Evolutionary conservation across 306 rosid genomes (phyloP).

Genomic region (Medicago lupulina): DNA sequence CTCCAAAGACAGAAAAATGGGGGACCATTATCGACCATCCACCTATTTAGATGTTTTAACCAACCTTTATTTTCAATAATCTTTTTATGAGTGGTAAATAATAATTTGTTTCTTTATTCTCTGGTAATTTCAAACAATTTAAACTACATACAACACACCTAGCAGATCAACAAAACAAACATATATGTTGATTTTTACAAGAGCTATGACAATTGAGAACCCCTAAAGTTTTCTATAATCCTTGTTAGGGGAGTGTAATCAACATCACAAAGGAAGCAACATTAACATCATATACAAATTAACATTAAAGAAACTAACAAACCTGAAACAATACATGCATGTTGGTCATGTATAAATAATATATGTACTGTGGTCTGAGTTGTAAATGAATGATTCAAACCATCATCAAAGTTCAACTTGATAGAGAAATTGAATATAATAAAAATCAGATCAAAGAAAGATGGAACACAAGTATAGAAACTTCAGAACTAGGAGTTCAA

Average conservation of each 20-base stretch:
- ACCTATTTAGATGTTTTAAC: too few relatives aligned
- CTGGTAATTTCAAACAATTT: too few relatives aligned
- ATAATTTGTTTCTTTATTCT: too few relatives aligned
- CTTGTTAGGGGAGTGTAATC: too few relatives aligned
- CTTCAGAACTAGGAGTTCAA: not conserved
- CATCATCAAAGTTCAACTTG: not conserved
- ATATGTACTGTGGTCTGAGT: not conserved
- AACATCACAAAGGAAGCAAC: not conserved
- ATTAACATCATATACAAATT: not conserved
- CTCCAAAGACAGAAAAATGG: not conserved
- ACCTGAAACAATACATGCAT: conserved; percentile 1
- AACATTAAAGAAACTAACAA: not conserved
- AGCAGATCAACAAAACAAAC: too few relatives aligned
- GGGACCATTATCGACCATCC: too few relatives aligned
- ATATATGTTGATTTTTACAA: not conserved
- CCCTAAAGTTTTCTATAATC: not conserved
- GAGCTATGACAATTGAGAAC: not conserved
- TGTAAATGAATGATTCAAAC: conserved; percentile 9
- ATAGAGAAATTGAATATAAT: not conserved
- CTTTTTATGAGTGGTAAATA: too few relatives aligned
- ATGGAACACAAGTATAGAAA: not conserved
- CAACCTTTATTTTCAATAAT: too few relatives aligned
- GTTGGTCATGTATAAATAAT: not conserved
- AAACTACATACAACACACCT: too few relatives aligned
- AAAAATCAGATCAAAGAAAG: conserved; percentile 6